Base-by-base conservation (phyloP, 1,139 yeast species). In the Keqinozyma sinolaborantium region DNA sequence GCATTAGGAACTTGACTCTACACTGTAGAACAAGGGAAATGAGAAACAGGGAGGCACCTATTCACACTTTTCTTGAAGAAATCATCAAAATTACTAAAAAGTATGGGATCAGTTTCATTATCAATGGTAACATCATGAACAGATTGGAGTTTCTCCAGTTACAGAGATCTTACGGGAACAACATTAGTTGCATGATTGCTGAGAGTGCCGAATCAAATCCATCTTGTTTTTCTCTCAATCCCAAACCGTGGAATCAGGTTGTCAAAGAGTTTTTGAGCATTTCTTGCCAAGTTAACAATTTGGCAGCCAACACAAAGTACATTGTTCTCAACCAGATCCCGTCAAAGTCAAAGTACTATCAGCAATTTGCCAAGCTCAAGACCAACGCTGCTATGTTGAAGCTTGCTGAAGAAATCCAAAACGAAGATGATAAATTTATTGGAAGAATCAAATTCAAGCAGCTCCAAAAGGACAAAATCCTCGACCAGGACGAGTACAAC, bases 21-120 rank as follows among this genome's bases (percentile, higher is more conserved):
- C 98, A 92, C 58, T 90, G 97, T 53, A 76, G 98, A 34, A 86
- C 95, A 0, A 74, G 86, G 26, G 78, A 73, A 14, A 92, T 92
- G 97, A 71, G 97, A 49, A 94, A 92, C 40, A 68, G 96, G 38
- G 90, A 92, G 42, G 65, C 67, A 2, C 96, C 95, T 2, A 70
- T 83, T 14, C 72, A 95, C 54, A 73, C 70, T 33, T 81, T 79
- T 45, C 55, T 92, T 11, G 70, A 73, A 3, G 73, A 71, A 26
- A 77, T 92, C 14, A 78, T 79, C 29, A 60, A 71, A 4, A 69
- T 79, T 3, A 83, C 95, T 44, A 70, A 68, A 30, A 67, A 67
- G n/a, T 66, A 79, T 29, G 75, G 77, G 4, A 83, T 92, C 3
- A 70, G 84, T 8, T 74, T 94, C 41, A 75, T 84, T 3, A 77